Conservation (phyloP, 495 filamentous ascomycete species). For the Halenospora varia region DNA sequence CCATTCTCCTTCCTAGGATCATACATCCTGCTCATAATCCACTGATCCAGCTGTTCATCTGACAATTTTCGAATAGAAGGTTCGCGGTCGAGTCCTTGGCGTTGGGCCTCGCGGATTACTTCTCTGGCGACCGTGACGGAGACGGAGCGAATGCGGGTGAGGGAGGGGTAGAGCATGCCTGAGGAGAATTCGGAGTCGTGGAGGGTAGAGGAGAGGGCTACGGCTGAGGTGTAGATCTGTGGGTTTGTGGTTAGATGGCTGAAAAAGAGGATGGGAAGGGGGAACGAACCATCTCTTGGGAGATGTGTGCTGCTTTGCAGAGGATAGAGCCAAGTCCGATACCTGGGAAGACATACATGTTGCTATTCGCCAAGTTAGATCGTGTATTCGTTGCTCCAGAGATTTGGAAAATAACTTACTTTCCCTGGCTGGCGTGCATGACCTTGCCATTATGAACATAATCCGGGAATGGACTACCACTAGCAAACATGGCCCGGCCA, state of each 20-base stretch:
- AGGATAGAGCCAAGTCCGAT: conserved; percentile 77
- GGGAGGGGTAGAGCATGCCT: conserved; percentile 68
- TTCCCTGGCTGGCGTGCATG: conserved; percentile 65
- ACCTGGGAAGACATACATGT: conserved; percentile 84
- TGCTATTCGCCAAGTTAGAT: conserved; percentile 39
- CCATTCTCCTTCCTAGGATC: conserved; percentile 41
- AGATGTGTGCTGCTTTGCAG: conserved; percentile 65
- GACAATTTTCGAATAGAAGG: conserved; percentile 53
- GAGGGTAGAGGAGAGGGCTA: conserved; percentile 60
- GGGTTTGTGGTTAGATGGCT: neutral
- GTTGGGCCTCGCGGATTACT: conserved; percentile 71
- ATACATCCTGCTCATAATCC: conserved; percentile 70
- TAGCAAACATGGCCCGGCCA: conserved; percentile 69
- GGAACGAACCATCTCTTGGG: conserved; percentile 61
- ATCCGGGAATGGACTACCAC: conserved; percentile 70
- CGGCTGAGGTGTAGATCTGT: conserved; percentile 64
- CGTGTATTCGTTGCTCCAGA: neutral
- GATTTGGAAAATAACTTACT: conserved; percentile 11
- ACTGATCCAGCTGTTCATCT: conserved; percentile 63
- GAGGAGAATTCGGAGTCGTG: conserved; percentile 55
- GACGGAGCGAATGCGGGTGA: conserved; percentile 70
- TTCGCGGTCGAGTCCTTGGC: conserved; percentile 67
- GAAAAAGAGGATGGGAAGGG: neutral
- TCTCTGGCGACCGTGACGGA: conserved; percentile 66
- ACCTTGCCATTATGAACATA: conserved; percentile 52